Conservation (phyloP, 371 early-diverging fungal genomes). For the Gilbertella persicaria region DNA sequence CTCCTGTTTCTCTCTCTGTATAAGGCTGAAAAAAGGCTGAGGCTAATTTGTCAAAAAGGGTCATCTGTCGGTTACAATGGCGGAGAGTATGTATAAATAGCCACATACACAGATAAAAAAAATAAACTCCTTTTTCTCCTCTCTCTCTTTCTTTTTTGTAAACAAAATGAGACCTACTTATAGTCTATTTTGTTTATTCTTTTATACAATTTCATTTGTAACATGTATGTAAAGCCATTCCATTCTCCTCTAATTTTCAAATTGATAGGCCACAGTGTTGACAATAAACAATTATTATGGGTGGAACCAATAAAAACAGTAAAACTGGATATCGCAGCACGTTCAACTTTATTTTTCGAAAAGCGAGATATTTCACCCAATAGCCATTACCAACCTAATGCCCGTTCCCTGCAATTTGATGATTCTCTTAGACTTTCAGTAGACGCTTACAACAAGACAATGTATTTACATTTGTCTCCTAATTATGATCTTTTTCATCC, state of each 20-base stretch:
- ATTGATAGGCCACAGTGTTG: constrained; percentile 20
- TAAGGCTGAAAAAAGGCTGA: background rate
- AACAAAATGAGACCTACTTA: background rate
- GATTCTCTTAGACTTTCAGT: constrained; percentile 67
- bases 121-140: background rate
- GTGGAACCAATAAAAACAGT: constrained; percentile 32
- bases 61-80: background rate
- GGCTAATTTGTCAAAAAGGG: no score
- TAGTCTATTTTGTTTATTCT: background rate
- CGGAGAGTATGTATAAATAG: background rate
- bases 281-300: constrained; percentile 31
- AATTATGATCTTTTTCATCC: constrained; percentile 78
- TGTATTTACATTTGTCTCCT: constrained; percentile 72
- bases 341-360: constrained; percentile 35
- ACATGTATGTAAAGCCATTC: background rate
- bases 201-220: constrained; percentile 1
- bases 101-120: no score
- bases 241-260: background rate
- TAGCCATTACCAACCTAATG: constrained; percentile 27
- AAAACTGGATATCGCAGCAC: constrained; percentile 39
- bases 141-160: background rate
- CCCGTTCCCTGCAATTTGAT: constrained; percentile 42
- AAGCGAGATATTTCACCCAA: constrained; percentile 42
- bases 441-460: constrained; percentile 73
- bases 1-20: no score